Conservation (phyloP, 257 asterid genomes). For the Solanum neorickii region DNA sequence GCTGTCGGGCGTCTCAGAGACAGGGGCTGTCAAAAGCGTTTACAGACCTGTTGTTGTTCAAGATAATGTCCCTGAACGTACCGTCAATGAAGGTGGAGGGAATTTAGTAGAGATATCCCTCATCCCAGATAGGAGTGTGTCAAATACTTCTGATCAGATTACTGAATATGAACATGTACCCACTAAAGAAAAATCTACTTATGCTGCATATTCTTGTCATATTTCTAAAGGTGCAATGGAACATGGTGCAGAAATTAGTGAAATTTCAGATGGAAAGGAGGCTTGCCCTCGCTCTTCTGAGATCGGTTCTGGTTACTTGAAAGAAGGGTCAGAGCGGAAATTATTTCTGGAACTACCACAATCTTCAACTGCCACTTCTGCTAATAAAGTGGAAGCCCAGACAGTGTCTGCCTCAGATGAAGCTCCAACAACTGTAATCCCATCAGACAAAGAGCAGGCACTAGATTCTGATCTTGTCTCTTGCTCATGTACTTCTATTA, state of each 20-base stretch:
- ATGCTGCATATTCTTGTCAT: slow-evolving; percentile 9
- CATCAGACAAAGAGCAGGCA: slow-evolving; percentile 11
- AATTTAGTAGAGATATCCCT: slow-evolving; percentile 45
- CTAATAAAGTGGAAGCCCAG: slow-evolving; percentile 16
- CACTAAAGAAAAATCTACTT: slow-evolving; percentile 1
- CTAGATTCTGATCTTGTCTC: slow-evolving; percentile 16
- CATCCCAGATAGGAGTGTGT: slow-evolving; percentile 37
- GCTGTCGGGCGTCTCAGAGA: slow-evolving; percentile 30
- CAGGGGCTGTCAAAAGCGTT: slow-evolving; percentile 36
- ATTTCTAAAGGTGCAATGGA: not conserved
- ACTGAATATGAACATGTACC: slow-evolving; percentile 11
- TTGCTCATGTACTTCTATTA: slow-evolving; percentile 6
- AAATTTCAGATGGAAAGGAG: slow-evolving; percentile 3
- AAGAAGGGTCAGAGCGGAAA: slow-evolving; percentile 11
- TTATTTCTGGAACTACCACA: slow-evolving; percentile 1
- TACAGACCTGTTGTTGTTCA: slow-evolving; percentile 27
- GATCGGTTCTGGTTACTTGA: slow-evolving; percentile 1
- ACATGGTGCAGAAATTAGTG: not conserved
- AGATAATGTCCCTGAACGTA: slow-evolving; percentile 19
- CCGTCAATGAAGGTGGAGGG: slow-evolving; percentile 20
- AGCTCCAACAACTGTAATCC: slow-evolving; percentile 10
- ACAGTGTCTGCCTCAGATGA: slow-evolving; percentile 7
- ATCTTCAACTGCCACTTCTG: slow-evolving; percentile 6
- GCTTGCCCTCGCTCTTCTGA: slow-evolving; percentile 3
- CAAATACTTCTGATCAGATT: slow-evolving; percentile 14